Conservation (phyloP, 164 flowering plant genomes). For the Macadamia tetraphylla region DNA sequence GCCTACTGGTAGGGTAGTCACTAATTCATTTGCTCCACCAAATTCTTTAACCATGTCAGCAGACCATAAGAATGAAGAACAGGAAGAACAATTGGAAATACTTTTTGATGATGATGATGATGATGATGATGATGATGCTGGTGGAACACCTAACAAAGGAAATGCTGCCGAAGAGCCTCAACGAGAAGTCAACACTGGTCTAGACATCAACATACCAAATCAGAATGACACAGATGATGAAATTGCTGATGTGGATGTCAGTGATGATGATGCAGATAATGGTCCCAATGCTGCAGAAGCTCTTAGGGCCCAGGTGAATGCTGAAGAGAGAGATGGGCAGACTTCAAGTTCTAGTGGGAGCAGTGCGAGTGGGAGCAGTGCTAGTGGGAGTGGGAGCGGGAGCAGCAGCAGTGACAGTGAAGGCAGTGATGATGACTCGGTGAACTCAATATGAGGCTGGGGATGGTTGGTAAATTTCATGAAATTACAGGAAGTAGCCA, state of each 20-base stretch:
- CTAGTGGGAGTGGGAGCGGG: constrained; percentile 47
- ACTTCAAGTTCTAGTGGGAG: constrained; percentile 56
- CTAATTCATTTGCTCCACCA: constrained; percentile 23
- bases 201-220: constrained; percentile 43
- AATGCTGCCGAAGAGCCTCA: constrained; percentile 9
- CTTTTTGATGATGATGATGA: constrained; percentile 50
- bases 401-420: constrained; percentile 56
- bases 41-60: constrained; percentile 30
- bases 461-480: neutral
- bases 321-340: constrained; percentile 37
- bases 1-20: constrained; percentile 22
- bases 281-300: constrained; percentile 83
- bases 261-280: constrained; percentile 58
- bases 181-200: constrained; percentile 20
- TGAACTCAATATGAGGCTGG: constrained; percentile 37
- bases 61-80: constrained; percentile 31
- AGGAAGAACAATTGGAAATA: constrained; percentile 50
- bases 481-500: too few species aligned
- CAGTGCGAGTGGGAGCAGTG: constrained; percentile 62
- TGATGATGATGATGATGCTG: constrained; percentile 30
- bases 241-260: constrained; percentile 82
- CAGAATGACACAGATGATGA: constrained; percentile 68
- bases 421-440: constrained; percentile 61
- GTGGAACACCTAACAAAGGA: constrained; percentile 22
- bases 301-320: constrained; percentile 73